These are phyloP conservation scores for Aspergillus novoparasiticus DNA, from an alignment of 2,329 filamentous ascomycete species.

Conservation along the genomic window DNA sequence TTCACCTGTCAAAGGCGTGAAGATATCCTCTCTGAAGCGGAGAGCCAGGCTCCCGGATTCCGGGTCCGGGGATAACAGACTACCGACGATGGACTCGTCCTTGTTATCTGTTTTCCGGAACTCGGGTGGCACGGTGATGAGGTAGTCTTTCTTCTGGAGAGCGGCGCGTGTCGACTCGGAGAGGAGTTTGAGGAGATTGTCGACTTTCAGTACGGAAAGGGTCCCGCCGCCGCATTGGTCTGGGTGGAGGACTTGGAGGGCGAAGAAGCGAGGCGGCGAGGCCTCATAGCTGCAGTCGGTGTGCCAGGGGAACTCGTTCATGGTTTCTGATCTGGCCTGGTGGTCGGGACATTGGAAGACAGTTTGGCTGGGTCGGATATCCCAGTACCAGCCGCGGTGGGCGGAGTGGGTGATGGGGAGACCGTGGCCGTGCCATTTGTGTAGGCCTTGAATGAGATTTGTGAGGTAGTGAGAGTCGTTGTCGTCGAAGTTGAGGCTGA, in stretches of 20 bases:
- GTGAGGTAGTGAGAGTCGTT: constrained; percentile 38
- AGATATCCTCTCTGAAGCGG: constrained; percentile 15
- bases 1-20: constrained; percentile 12
- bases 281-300: constrained; percentile 50
- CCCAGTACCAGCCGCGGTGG: constrained; percentile 49
- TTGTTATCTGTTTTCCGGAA: constrained; percentile 30
- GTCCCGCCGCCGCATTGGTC: constrained; percentile 47
- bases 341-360: constrained; percentile 34
- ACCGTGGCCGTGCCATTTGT: constrained; percentile 36
- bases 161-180: constrained; percentile 20
- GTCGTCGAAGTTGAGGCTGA: constrained; percentile 39
- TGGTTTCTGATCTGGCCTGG: constrained; percentile 47
- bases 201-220: constrained; percentile 42
- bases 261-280: constrained; percentile 43
- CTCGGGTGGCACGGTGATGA: constrained; percentile 36
- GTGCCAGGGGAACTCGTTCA: constrained; percentile 49
- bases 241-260: constrained; percentile 45
- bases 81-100: constrained; percentile 21
- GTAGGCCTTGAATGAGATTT: constrained; percentile 35
- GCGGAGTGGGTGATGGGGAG: constrained; percentile 48
- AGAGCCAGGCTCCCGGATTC: neutral
- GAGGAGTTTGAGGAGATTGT: constrained; percentile 5
- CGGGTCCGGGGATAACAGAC: constrained; percentile 19
- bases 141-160: constrained; percentile 33
- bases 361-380: constrained; percentile 37